Evolutionary conservation across 257 asterid genomes (phyloP).

Genomic region (Coffea eugenioides): DNA sequence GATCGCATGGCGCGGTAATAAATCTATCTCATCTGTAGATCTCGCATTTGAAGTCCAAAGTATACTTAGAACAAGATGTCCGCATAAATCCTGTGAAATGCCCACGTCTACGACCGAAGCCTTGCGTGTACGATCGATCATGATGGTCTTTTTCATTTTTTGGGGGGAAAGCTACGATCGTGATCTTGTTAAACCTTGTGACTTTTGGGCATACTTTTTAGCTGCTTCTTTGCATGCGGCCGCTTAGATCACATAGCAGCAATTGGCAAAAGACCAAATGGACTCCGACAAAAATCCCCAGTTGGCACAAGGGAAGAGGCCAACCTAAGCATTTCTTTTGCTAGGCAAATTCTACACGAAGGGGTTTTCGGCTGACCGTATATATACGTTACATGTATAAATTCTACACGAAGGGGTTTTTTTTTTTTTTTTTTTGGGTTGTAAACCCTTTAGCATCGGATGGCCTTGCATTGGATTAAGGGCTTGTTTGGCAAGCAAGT

Average conservation of each 20-base stretch:
- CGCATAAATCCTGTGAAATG: not conserved
- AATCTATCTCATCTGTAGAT: not conserved
- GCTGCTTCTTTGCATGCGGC: not conserved
- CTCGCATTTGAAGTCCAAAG: not conserved
- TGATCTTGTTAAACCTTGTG: not conserved
- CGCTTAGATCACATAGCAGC: not conserved
- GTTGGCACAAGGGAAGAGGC: not conserved
- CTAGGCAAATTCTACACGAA: not conserved
- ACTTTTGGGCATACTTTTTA: not conserved
- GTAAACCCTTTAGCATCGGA: no score
- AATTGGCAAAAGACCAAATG: not conserved
- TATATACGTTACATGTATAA: no score
- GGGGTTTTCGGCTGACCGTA: not conserved
- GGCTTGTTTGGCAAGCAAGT: no score
- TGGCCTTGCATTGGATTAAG: no score
- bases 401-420: no score
- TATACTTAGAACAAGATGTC: no score
- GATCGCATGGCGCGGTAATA: not conserved
- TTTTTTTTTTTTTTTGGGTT: no score
- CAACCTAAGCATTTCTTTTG: not conserved
- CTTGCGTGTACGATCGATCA: not conserved
- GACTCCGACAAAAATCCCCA: not conserved
- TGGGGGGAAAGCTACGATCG: not conserved
- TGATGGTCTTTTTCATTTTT: no score
- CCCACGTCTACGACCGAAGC: not conserved